A percentile compares a stretch with the other conserved stretches of the same genome.
These are phyloP conservation scores for Saccharomycopsis phalli DNA, from an alignment of 1,139 yeast species.

Conservation along the genomic window DNA sequence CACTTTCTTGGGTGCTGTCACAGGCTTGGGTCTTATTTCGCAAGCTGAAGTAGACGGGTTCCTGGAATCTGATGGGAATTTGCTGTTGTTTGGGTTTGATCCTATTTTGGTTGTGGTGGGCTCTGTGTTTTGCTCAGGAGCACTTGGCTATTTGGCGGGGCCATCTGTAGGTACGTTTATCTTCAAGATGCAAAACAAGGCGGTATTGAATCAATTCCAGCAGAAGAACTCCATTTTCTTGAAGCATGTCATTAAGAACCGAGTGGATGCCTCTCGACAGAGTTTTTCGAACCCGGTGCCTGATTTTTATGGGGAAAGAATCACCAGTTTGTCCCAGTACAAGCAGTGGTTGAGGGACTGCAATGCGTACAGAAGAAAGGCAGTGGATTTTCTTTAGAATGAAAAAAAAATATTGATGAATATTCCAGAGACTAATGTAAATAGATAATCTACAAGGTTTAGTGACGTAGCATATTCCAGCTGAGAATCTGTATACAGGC, in stretches of 20 bases:
- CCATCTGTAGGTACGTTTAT: slow-evolving; percentile 70
- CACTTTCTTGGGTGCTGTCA: slow-evolving; percentile 56
- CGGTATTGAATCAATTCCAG: slow-evolving; percentile 38
- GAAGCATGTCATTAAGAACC: slow-evolving; percentile 59
- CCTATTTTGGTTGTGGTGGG: slow-evolving; percentile 71
- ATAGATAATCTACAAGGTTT: too few species aligned
- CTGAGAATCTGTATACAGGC: too few species aligned
- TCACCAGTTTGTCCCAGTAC: slow-evolving; percentile 76
- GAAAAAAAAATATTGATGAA: too few species aligned
- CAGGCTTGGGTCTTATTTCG: slow-evolving; percentile 70
- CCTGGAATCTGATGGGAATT: too few species aligned
- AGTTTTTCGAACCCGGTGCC: slow-evolving; percentile 93
- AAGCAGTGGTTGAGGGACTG: slow-evolving; percentile 96
- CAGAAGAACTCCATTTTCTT: slow-evolving; percentile 66
- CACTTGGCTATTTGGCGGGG: slow-evolving; percentile 73
- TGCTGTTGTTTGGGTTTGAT: slow-evolving; percentile 76
- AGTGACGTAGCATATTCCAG: too few species aligned
- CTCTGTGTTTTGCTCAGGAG: slow-evolving; percentile 59
- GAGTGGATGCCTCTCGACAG: slow-evolving; percentile 93
- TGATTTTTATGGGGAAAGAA: slow-evolving; percentile 94
- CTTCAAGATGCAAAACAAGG: slow-evolving; percentile 49
- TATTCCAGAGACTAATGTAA: too few species aligned
- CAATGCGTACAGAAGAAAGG: slow-evolving; percentile 79
- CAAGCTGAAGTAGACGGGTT: slow-evolving; percentile 75
- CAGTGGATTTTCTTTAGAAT: slow-evolving; percentile 69